Base-by-base conservation (phyloP, 306 rosid genomes). In the Abrus pulchellus region DNA sequence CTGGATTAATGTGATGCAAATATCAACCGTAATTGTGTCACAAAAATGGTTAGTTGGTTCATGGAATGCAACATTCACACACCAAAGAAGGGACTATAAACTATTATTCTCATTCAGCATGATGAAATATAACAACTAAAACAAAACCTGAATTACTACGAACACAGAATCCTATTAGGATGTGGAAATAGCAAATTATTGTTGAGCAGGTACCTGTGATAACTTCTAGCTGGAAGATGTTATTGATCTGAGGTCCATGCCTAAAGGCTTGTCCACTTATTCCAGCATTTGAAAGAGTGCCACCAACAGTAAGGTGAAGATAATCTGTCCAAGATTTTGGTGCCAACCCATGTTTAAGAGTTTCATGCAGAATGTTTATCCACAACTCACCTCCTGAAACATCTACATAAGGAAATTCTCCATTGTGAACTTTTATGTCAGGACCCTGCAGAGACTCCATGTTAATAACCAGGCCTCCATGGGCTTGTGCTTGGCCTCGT, bases 271-370 rank as follows among this genome's bases (percentile, higher is more conserved):
- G 98, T 3, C 99, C 99, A 34, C 99, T 96, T 41, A 96, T 89
- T 53, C 99, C 98, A 52, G 98, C 99, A 72, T 92, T 87, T 38
- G 99, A 96, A 53, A 95, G 89, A 74, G 99, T 95, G 10, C 99
- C 99, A 2, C 99, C 99, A 67, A 92, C 99, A 36, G 94, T 93
- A 33, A 96, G 98, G 54, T 90, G 90, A 83, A 96, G 94, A 63
- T 96, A 96, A 86, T 96, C 99, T 7, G 99, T 96, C 99, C 99
- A 96, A 53, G 98, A 96, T 60, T 93, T 96, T 6, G 99, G 99
- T 48, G 99, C 91, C 69, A 96, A 69, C 59, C 98, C 99, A 80
- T 85, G 74, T 84, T 87, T 83, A 28, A 96, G 91, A 49, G 98
- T 90, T 77, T 92, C 94, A 90, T 85, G 93, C 90, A 96, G 82